These are phyloP conservation scores for Apiospora malaysiana DNA, from an alignment of 2,329 filamentous ascomycete species.

Conservation along the genomic window DNA sequence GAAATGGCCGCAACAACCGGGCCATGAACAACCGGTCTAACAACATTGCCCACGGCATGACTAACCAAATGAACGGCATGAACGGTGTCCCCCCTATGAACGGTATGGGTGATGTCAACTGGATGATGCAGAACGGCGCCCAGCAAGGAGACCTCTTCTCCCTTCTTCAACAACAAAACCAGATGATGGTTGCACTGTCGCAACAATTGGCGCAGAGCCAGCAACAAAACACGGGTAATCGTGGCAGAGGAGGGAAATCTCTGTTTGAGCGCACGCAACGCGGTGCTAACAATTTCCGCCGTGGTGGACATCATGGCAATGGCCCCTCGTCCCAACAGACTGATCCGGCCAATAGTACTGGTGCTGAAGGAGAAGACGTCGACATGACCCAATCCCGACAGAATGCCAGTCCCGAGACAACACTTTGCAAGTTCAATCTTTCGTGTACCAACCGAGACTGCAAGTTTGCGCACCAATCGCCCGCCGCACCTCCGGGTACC, in stretches of 20 bases:
- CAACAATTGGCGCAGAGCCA: conserved; percentile 66
- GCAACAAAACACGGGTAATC: conserved; percentile 48
- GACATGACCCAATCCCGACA: conserved; percentile 64
- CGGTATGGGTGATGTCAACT: conserved; percentile 51
- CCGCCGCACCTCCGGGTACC: conserved; percentile 79
- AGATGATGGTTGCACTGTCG: conserved; percentile 81
- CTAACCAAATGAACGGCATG: conserved; percentile 37
- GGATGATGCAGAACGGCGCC: conserved; percentile 54
- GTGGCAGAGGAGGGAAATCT: conserved; percentile 59
- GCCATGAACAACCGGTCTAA: conserved; percentile 57
- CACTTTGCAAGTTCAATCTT: conserved; percentile 87
- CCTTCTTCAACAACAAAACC: conserved; percentile 84
- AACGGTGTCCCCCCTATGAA: conserved; percentile 47
- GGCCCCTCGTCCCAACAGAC: conserved; percentile 40
- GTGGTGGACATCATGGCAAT: conserved; percentile 50
- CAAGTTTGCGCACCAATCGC: conserved; percentile 92
- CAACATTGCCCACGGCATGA: conserved; percentile 54
- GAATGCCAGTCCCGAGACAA: conserved; percentile 66
- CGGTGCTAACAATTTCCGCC: conserved; percentile 56
- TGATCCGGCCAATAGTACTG: conserved; percentile 43
- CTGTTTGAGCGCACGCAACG: conserved; percentile 76
- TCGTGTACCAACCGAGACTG: conserved; percentile 89
- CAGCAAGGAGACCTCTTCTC: conserved; percentile 68
- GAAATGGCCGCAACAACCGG: conserved; percentile 55
- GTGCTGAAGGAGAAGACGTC: conserved; percentile 62